Evolutionary conservation across 2,329 filamentous ascomycete genomes (phyloP).

Genomic region (Dactylellina haptotyla): DNA sequence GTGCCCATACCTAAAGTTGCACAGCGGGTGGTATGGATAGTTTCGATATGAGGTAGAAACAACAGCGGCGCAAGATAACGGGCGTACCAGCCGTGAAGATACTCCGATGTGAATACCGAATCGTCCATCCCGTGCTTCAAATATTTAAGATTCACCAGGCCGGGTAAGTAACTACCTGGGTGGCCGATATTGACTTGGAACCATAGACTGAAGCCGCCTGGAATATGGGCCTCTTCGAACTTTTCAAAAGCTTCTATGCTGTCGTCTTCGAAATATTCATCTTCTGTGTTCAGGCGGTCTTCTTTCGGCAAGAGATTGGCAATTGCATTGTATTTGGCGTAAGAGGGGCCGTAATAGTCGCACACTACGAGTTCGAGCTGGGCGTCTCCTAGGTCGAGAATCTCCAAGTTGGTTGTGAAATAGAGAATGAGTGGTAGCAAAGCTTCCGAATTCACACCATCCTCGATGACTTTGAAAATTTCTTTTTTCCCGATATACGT

Average conservation of each 20-base stretch:
- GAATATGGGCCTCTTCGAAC: background rate
- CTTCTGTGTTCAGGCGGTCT: background rate
- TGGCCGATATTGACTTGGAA: constrained; percentile 10
- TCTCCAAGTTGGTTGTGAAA: background rate
- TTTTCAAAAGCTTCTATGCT: background rate
- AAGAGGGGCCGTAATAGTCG: background rate
- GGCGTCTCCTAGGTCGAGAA: background rate
- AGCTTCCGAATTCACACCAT: constrained; percentile 28
- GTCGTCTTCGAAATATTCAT: constrained; percentile 1
- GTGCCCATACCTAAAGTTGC: constrained; percentile 5
- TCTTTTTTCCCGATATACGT: background rate
- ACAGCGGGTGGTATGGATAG: background rate
- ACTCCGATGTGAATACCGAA: background rate
- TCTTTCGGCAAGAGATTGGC: background rate
- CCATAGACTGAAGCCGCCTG: background rate
- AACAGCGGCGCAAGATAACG: background rate
- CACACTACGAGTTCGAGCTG: constrained; percentile 1
- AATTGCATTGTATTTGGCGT: background rate
- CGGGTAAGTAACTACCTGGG: constrained; percentile 4
- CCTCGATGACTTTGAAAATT: constrained; percentile 5
- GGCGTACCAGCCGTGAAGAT: constrained; percentile 18
- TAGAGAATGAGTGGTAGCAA: constrained; percentile 12
- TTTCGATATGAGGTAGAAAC: constrained; percentile 13
- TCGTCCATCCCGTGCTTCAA: background rate
- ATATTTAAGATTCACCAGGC: background rate